Evolutionary conservation across 2,329 filamentous ascomycete genomes (phyloP).

Genomic region (Microcera coccophila): DNA sequence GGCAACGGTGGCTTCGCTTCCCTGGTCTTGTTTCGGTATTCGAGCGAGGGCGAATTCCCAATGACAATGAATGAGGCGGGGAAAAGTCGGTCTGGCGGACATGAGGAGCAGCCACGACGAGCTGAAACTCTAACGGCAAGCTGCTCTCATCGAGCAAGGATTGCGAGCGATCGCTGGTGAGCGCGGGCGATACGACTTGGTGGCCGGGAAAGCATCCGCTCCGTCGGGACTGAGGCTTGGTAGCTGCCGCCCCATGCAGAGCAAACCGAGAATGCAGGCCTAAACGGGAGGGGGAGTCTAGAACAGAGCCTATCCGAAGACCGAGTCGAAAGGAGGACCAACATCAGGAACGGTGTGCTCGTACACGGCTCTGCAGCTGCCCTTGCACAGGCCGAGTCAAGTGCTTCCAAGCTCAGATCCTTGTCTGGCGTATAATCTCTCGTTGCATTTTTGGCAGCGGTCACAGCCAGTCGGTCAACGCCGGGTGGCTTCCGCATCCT

Average conservation of each 20-base stretch:
- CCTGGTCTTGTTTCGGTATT: not conserved
- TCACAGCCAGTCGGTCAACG: not conserved
- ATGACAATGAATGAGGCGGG: not conserved
- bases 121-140: not conserved
- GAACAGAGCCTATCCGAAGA: not conserved
- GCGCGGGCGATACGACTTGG: not conserved
- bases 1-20: not conserved
- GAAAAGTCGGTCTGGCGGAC: not conserved
- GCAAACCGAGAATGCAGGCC: not conserved
- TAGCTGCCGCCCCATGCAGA: not conserved
- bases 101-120: not conserved
- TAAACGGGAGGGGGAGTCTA: not conserved
- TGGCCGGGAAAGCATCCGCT: not conserved
- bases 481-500: conserved; percentile 1
- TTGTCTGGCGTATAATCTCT: no score
- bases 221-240: not conserved
- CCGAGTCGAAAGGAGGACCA: not conserved
- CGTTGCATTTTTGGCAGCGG: not conserved
- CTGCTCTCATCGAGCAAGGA: not conserved
- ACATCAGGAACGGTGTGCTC: not conserved
- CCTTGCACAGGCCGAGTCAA: not conserved
- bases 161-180: not conserved
- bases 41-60: not conserved
- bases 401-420: no score
- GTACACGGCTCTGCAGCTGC: not conserved